Conservation (phyloP, 106 monocot species). For the Gastrodia elata region DNA sequence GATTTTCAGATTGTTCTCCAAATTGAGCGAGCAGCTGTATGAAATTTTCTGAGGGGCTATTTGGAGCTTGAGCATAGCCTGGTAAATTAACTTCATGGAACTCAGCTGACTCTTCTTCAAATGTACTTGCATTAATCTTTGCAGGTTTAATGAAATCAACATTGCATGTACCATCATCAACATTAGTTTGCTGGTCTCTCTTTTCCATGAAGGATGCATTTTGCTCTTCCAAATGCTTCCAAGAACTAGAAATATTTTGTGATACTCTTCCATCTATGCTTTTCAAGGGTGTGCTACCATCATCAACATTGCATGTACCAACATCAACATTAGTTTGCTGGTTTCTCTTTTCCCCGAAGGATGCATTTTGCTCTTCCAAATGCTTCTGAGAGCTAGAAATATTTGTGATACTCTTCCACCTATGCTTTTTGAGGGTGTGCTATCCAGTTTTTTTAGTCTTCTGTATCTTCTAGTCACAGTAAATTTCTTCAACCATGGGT, state of each 20-base stretch:
- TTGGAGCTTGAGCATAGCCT: not conserved
- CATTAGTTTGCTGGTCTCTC: not conserved
- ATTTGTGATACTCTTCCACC: not conserved
- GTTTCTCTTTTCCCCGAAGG: not conserved
- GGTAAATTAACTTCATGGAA: constrained; percentile 6
- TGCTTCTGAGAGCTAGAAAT: not conserved
- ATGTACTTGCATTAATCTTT: not conserved
- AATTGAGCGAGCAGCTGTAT: too few relatives aligned
- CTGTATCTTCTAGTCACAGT: not conserved
- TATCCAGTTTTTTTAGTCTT: not conserved
- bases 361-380: not conserved
- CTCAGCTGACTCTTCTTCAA: not conserved
- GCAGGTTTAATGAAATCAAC: not conserved
- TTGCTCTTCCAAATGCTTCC: not conserved
- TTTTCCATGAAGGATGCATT: not conserved
- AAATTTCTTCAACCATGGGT: not conserved
- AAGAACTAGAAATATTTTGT: not conserved
- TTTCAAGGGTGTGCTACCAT: not conserved
- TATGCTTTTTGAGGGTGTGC: not conserved
- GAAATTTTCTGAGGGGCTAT: not conserved
- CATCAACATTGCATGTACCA: not conserved
- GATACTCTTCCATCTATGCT: too few relatives aligned
- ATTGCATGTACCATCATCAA: not conserved
- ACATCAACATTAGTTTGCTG: not conserved
- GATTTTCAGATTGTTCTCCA: not conserved